phyloP scores from a whole-genome alignment of 2,329 filamentous ascomycete species.

The Xylariaceae sp. region DNA sequence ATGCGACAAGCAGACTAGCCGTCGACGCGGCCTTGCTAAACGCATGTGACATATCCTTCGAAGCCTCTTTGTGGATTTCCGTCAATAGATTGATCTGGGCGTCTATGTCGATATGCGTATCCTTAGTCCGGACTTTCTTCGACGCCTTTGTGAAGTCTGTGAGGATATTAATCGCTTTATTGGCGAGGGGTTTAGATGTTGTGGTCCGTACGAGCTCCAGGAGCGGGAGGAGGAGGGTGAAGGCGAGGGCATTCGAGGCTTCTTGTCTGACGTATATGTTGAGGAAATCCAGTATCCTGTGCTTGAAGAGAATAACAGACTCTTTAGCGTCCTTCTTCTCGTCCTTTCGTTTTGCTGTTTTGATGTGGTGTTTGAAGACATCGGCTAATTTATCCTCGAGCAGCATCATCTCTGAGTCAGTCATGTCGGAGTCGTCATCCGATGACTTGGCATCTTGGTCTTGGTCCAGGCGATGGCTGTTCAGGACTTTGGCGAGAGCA shows the following conservation, averaged over 20 bases:
- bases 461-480: slow-evolving; percentile 62
- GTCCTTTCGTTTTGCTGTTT: slow-evolving; percentile 68
- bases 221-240: slow-evolving; percentile 70
- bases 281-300: slow-evolving; percentile 82
- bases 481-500: slow-evolving; percentile 72
- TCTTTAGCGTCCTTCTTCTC: slow-evolving; percentile 84
- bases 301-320: slow-evolving; percentile 90
- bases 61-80: slow-evolving; percentile 64
- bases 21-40: slow-evolving; percentile 73
- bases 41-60: slow-evolving; percentile 59
- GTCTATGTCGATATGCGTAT: slow-evolving; percentile 40
- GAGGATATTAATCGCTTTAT: slow-evolving; percentile 69
- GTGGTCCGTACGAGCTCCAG: slow-evolving; percentile 74
- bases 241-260: slow-evolving; percentile 60
- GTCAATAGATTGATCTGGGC: slow-evolving; percentile 55
- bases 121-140: slow-evolving; percentile 50
- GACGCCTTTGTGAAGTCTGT: slow-evolving; percentile 65
- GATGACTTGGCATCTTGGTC: slow-evolving; percentile 52
- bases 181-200: slow-evolving; percentile 67
- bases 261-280: slow-evolving; percentile 81
- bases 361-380: slow-evolving; percentile 75
- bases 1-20: slow-evolving; percentile 63
- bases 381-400: slow-evolving; percentile 78
- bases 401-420: slow-evolving; percentile 91
- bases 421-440: slow-evolving; percentile 76